Evolutionary conservation across 305 asterid species (phyloP), one percentile per base, ranked within the genome.

Genomic region (Plantago lanceolata): DNA sequence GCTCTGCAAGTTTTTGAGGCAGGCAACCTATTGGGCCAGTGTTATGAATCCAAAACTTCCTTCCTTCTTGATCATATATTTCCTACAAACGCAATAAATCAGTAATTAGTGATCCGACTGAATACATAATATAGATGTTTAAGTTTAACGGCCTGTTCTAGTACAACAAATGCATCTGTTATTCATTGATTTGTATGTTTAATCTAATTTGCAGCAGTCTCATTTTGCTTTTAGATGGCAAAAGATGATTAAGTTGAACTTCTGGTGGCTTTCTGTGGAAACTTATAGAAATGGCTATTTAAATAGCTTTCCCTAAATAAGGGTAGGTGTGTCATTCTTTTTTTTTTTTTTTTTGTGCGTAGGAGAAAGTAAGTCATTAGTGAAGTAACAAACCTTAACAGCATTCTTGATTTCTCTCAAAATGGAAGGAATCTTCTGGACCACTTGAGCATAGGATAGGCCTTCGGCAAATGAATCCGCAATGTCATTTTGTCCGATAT

Each of bases 21-120:
- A 91, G 84, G 57, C 98, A 91, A 52, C 98, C 96, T 61, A 91
- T 68, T 29, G 98, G 98, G 31, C 96, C 98, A 5, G 95, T 86
- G 65, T 86, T 88, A 69, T 91, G 98, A 51, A 88, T 77, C 98
- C 98, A 91, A 64, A 91, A 85, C 26, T 76, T 86, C 75, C 89
- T 71, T 66, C 96, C 96, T 64, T 91, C 95, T 74, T 71, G 71
- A 70, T 60, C 74, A 68, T 91, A 81, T 48, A 89, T 66, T 45
- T 55, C 86, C 91, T 86, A 62, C 77, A 79, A n/a, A n/a, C 57
- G 11, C 19, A 52, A 24, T 33, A 8, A 31, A 33, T 8, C 9
- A 5, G 40, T 33, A 33, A 33, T 33, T 33, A 33, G 40, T 33
- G 40, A 33, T 33, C 40, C 40, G 7, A 6, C 40, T 24, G 28